Evolutionary conservation across 2,329 filamentous ascomycete genomes (phyloP), one percentile per base, ranked within the genome.

Genomic region (Amauroascus niger): DNA sequence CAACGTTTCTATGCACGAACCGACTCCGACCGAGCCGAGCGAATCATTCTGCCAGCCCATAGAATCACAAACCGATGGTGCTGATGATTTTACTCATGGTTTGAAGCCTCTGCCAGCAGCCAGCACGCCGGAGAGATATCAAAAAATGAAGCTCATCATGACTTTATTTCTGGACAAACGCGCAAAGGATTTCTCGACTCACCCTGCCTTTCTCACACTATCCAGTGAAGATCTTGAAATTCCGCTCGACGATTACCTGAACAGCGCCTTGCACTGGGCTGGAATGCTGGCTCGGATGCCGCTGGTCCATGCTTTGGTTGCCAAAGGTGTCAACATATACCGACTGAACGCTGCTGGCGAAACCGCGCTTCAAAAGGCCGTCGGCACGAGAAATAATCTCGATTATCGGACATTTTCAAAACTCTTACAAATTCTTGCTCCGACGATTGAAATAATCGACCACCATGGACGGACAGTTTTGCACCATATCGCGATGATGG

Each of bases 261-360:
- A 97, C 64, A 97, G 89, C 16, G 90, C 90, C 2, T 75, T 98
- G 39, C 91, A 97, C 65, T 98, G 93, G 93, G 93, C 93, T 1
- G 89, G 93, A 4, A 96, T 93, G 3, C 76, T 98, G 45, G 89
- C 89, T 2, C 85, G 91, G 14, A 84, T 95, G 66, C 80, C 87
- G 1, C 76, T 98, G 5, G 76, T 97, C 54, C 83, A 87, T 52
- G 79, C 90, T 0, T 77, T 98, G 9, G 87, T 97, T 53, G 78
- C 82, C 4, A 85, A 86, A 45, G 93, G 93, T 1, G 90, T 91
- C 1, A 95, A 84, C 60, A 88, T 95, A 45, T 87, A 84, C 66
- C 81, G 93, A 28, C 85, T 95, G 1, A 98, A 97, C 64, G 83
- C 84, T 22, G 86, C 85, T 1, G 93, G 93, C 13, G 90, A 97